A percentile compares a stretch with the other conserved stretches of the same genome.
Conservation (phyloP, 352 stramenopile species). For the Globisporangium middletonii region DNA sequence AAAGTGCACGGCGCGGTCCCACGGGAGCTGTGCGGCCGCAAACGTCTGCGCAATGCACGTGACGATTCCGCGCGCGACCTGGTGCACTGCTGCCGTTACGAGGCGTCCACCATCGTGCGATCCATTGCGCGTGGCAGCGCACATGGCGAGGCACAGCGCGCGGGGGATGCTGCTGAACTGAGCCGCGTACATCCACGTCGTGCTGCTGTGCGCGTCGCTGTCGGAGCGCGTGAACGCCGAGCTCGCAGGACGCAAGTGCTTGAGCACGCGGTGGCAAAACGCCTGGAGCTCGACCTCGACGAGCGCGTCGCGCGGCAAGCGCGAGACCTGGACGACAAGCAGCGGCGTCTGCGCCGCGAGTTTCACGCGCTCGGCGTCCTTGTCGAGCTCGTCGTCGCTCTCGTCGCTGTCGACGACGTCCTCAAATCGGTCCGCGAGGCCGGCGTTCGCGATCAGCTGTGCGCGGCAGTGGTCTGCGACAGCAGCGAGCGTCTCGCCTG, state of each 20-base stretch:
- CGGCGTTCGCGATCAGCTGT: conserved; percentile 40
- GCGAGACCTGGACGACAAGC: conserved; percentile 60
- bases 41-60: conserved; percentile 21
- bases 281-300: conserved; percentile 76
- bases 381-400: conserved; percentile 73
- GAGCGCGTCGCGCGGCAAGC: conserved; percentile 56
- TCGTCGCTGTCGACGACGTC: conserved; percentile 58
- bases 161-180: conserved; percentile 37
- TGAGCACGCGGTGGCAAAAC: conserved; percentile 57
- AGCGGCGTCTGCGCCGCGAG: conserved; percentile 48
- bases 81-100: conserved; percentile 18
- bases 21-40: conserved; percentile 35
- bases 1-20: conserved; percentile 59
- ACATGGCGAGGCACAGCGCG: conserved; percentile 47
- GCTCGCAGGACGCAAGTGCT: conserved; percentile 35
- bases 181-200: conserved; percentile 8
- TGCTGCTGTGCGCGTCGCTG: not conserved
- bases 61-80: conserved; percentile 15
- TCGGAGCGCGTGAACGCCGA: not conserved
- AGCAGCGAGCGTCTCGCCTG: not conserved
- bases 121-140: conserved; percentile 10
- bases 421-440: conserved; percentile 50
- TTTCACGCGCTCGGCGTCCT: conserved; percentile 31
- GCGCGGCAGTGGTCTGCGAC: conserved; percentile 10
- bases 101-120: conserved; percentile 7